Percentiles rank a stretch among this genome's conserved stretches.
Conservation (phyloP, 1,284 basidiomycete genomes). For the Violaceomyces palustris region DNA sequence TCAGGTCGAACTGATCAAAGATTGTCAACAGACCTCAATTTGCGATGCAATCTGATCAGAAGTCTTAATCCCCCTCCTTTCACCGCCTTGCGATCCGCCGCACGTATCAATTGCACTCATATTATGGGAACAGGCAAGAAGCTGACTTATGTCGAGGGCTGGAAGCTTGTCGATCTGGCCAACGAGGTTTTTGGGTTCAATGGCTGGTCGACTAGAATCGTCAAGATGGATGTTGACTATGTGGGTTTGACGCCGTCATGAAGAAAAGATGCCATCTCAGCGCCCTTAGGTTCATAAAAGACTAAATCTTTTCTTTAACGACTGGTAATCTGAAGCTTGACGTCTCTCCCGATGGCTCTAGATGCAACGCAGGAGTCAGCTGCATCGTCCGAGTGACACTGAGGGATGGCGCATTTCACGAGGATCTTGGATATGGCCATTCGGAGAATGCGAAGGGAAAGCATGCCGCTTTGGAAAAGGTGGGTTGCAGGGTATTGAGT, state of each 20-base stretch:
- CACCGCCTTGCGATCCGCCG: neutral
- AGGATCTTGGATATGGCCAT: constrained; percentile 73
- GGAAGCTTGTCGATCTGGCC: constrained; percentile 70
- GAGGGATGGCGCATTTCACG: constrained; percentile 81
- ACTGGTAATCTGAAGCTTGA: constrained; percentile 21
- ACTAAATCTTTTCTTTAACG: neutral
- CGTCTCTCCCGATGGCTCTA: constrained; percentile 61
- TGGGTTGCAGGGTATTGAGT: constrained; percentile 54
- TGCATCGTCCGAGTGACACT: constrained; percentile 82
- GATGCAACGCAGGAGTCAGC: constrained; percentile 68
- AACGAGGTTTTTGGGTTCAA: constrained; percentile 99
- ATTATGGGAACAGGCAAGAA: constrained; percentile 60
- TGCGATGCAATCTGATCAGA: neutral
- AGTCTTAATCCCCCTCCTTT: neutral
- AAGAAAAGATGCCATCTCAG: neutral
- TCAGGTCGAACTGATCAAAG: no score
- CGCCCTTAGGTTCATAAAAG: neutral
- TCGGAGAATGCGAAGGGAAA: constrained; percentile 80
- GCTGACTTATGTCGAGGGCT: constrained; percentile 91
- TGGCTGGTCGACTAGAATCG: constrained; percentile 86
- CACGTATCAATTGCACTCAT: no score
- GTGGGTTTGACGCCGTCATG: constrained; percentile 46
- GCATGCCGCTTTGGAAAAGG: constrained; percentile 85
- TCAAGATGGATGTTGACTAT: constrained; percentile 67
- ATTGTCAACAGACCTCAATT: no score